phyloP scores from a whole-genome alignment of 495 filamentous ascomycete species.

The Copromyces sp. region DNA sequence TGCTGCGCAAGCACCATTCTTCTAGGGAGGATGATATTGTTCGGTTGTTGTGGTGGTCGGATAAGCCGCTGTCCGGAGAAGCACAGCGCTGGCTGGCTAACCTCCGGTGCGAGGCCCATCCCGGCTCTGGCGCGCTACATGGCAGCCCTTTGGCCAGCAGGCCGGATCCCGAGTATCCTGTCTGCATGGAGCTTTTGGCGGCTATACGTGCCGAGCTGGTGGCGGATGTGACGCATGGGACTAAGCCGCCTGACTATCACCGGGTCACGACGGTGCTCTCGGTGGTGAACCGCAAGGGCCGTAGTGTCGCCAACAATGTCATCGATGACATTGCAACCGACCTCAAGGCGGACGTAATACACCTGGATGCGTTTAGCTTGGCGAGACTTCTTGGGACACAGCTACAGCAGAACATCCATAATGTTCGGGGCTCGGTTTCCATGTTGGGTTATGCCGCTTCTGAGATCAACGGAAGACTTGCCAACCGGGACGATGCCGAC shows the following conservation, averaged over 20 bases:
- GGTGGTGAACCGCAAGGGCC: conserved; percentile 25
- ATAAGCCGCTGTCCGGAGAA: neutral
- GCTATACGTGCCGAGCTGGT: conserved; percentile 26
- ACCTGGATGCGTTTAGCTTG: conserved; percentile 68
- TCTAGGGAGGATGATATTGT: neutral
- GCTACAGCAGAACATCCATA: conserved; percentile 49
- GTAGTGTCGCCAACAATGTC: conserved; percentile 19
- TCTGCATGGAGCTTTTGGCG: conserved; percentile 25
- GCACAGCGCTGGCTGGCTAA: conserved; percentile 15
- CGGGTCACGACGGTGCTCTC: conserved; percentile 30
- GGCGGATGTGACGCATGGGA: conserved; percentile 15
- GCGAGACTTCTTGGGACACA: conserved; percentile 68
- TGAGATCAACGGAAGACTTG: conserved; percentile 29
- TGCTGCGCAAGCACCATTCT: conserved; percentile 9
- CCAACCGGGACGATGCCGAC: conserved; percentile 6
- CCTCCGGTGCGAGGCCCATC: conserved; percentile 3
- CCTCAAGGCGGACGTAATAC: conserved; percentile 63
- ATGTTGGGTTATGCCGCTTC: conserved; percentile 55
- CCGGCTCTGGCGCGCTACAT: neutral
- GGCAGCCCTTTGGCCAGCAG: conserved; percentile 15
- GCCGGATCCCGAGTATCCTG: conserved; percentile 17
- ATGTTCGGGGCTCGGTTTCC: conserved; percentile 35
- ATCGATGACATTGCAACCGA: conserved; percentile 43
- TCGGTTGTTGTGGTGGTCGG: conserved; percentile 8
- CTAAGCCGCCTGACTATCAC: conserved; percentile 14